Evolutionary conservation across 2,329 filamentous ascomycete species (phyloP), one percentile per base, ranked within the genome.

Genomic region (Emericellopsis cladophorae): DNA sequence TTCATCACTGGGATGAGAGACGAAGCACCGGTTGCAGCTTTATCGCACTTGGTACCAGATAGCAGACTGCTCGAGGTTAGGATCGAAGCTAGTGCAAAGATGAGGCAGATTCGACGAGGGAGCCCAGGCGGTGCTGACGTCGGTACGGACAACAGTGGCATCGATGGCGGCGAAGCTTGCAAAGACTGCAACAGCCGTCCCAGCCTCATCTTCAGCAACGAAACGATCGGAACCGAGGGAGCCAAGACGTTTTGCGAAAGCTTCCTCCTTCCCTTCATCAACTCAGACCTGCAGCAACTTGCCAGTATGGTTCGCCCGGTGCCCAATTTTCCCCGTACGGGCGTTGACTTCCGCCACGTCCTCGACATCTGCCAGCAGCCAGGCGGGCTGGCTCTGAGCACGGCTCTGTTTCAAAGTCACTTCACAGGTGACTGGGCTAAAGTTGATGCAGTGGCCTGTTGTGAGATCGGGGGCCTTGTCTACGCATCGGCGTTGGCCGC

Each of bases 1-100:
- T 42, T 81, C 0, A 70, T 83, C 46, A 81, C 76, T 1, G 76
- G 76, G 0, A 72, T 80, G 70, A 70, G 74, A 61, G 77, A 82
- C 38, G 58, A 72, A 37, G 68, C 74, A 5, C 77, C 76, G 0
- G 62, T 79, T 10, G 58, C 70, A 45, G 34, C 45, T 11, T 67
- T 76, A 0, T 70, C 70, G n/a, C 67, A 71, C 58, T 50, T 79
- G 21, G 68, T 77, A 10, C 65, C 74, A 38, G 53, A 63, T 2
- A 68, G 58, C 44, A 70, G 60, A 45, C 43, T 81, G 15, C 29
- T 81, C 37, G 76, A 81, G 29, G 56, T 81, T 44, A 59, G 52
- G n/a, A 57, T 81, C 40, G 22, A 61, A 45, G 64, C 65, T 21
- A 62, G 51, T 42, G 39, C 60, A 42, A 39, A 61, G 37, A 66